A percentile compares a stretch with the other conserved stretches of the same genome.
These are phyloP conservation scores for Jamesozyma gamospora DNA, from an alignment of 805 yeast species.

Conservation along the genomic window DNA sequence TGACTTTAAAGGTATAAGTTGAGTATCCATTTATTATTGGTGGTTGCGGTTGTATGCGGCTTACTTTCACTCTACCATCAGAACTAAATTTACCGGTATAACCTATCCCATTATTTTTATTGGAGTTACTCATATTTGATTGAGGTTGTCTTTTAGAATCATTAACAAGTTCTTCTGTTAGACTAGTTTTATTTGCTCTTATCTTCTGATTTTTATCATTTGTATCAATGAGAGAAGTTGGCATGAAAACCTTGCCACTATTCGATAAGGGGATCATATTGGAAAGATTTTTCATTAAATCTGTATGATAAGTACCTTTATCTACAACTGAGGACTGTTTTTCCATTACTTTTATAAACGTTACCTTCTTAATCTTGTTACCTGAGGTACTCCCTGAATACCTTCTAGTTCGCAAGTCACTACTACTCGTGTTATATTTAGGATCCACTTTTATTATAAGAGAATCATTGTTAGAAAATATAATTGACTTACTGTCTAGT, in stretches of 20 bases:
- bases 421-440: not conserved
- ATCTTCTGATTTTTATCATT: not conserved
- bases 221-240: too few relatives aligned
- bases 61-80: constrained; percentile 9
- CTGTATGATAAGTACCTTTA: not conserved
- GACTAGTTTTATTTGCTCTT: not conserved
- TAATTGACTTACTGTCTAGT: too few relatives aligned
- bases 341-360: constrained; percentile 3
- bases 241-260: too few relatives aligned
- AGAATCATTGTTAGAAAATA: not conserved
- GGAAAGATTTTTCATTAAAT: not conserved
- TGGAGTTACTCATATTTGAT: too few relatives aligned
- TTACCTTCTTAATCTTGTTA: constrained; percentile 3
- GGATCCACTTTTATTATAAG: constrained; percentile 2
- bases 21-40: constrained; percentile 10
- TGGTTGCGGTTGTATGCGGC: constrained; percentile 6
- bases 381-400: not conserved
- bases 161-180: too few relatives aligned
- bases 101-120: not conserved
- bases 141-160: too few relatives aligned
- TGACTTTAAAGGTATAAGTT: constrained; percentile 19
- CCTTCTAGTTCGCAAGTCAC: not conserved
- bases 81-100: constrained; percentile 7
- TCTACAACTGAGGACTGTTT: not conserved
- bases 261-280: too few relatives aligned